phyloP scores from a whole-genome alignment of 2,329 filamentous ascomycete genomes.

The Botrytis cinerea region DNA sequence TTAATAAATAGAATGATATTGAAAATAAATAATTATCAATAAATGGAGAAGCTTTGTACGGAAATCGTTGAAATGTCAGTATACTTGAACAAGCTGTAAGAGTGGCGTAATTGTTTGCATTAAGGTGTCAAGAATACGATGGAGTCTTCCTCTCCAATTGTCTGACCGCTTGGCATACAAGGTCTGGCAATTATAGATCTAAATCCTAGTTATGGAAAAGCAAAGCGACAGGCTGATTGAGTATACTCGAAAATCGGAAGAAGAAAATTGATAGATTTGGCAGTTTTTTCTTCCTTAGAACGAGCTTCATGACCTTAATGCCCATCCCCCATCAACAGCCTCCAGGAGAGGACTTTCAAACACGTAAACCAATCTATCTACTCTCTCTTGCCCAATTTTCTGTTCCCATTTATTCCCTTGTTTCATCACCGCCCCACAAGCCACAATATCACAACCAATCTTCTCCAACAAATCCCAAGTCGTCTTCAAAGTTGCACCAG shows the following conservation, averaged over 20 bases:
- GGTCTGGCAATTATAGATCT: neutral
- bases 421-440: slow-evolving; percentile 37
- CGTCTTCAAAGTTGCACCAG: slow-evolving; percentile 36
- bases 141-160: neutral
- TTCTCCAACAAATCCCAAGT: slow-evolving; percentile 38
- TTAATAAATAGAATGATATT: neutral
- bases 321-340: slow-evolving; percentile 35
- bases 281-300: neutral
- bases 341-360: slow-evolving; percentile 37
- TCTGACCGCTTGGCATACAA: no score
- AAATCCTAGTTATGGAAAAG: neutral
- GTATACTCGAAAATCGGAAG: neutral
- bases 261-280: no score
- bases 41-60: fast-evolving
- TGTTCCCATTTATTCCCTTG: slow-evolving; percentile 36
- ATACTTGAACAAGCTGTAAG: neutral
- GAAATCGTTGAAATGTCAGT: neutral
- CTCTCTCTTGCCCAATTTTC: slow-evolving; percentile 29
- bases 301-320: slow-evolving; percentile 9
- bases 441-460: slow-evolving; percentile 30
- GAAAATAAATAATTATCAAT: neutral
- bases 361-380: slow-evolving; percentile 30
- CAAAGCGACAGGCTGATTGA: no score
- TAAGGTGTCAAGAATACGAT: neutral
- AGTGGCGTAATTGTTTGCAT: no score